phyloP scores from a whole-genome alignment of 2,329 filamentous ascomycete species.

The Venturia effusa region DNA sequence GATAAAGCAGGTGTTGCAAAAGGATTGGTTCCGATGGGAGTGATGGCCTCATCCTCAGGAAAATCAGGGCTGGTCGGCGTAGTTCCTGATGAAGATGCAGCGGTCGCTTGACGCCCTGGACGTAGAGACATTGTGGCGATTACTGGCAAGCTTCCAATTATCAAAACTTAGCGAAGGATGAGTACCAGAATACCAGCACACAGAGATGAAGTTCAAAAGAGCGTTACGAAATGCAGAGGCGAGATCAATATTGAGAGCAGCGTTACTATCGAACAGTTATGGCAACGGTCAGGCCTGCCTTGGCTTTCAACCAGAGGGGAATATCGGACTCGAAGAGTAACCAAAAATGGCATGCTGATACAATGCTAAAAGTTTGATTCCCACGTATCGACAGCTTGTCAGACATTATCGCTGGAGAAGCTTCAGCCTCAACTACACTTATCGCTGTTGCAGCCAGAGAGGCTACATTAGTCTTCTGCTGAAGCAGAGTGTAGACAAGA shows the following conservation, averaged over 20 bases:
- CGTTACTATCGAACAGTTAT: not conserved
- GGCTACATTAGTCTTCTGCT: too few relatives aligned
- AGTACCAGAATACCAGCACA: not conserved
- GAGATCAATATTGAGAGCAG: not conserved
- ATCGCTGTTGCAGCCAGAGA: too few relatives aligned
- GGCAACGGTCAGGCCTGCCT: not conserved
- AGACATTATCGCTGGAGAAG: not conserved
- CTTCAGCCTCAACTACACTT: not conserved
- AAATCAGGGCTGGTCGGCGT: not conserved
- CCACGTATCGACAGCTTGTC: not conserved
- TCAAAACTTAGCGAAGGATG: not conserved
- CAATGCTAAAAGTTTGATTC: not conserved
- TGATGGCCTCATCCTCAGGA: not conserved
- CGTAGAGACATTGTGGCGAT: not conserved
- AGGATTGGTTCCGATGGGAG: not conserved
- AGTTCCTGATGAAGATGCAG: not conserved
- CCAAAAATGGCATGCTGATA: not conserved
- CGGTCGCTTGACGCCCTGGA: not conserved
- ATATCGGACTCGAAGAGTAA: not conserved
- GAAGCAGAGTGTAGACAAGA: too few relatives aligned
- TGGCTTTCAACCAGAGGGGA: not conserved
- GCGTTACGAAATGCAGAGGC: not conserved
- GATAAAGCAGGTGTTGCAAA: conserved; percentile 3
- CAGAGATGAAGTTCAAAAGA: not conserved
- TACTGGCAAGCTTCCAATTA: not conserved